Percentiles rank a stretch among this genome's conserved stretches.
These are phyloP conservation scores for Ilex paraguariensis DNA, from an alignment of 305 asterid genomes.

Conservation along the genomic window DNA sequence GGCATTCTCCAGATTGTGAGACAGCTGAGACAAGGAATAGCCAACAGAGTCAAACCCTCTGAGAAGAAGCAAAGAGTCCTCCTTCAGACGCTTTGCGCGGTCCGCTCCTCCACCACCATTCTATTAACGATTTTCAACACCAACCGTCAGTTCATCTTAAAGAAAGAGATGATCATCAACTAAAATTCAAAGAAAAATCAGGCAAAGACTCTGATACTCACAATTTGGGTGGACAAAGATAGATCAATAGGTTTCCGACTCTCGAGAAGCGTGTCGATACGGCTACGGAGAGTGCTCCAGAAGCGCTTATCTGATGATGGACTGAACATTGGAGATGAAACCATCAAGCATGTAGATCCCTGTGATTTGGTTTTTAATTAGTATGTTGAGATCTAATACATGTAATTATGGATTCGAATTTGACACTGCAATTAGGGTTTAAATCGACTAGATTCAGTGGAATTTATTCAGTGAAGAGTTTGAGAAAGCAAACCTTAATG, in stretches of 20 bases:
- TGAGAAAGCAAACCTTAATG: conserved; percentile 41
- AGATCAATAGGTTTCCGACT: conserved; percentile 36
- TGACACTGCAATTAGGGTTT: background rate
- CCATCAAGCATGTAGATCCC: conserved; percentile 40
- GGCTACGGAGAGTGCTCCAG: conserved; percentile 76
- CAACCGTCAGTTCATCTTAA: background rate
- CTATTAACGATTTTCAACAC: conserved; percentile 20
- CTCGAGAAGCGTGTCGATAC: conserved; percentile 69
- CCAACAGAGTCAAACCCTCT: conserved; percentile 94
- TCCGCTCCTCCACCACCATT: conserved; percentile 28
- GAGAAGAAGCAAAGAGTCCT: conserved; percentile 75
- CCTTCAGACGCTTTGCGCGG: conserved; percentile 54
- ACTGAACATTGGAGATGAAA: conserved; percentile 43
- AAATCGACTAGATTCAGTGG: background rate
- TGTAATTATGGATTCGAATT: too few species aligned
- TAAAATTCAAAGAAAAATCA: background rate
- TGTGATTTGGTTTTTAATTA: conserved; percentile 17
- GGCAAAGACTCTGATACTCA: background rate
- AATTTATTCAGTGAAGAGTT: conserved; percentile 18
- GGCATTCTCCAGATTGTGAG: conserved; percentile 69
- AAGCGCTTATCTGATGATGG: conserved; percentile 82
- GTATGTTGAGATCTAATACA: background rate
- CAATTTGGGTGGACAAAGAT: conserved; percentile 24
- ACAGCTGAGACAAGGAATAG: conserved; percentile 69
- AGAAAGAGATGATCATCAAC: background rate